Evolutionary conservation across 192 early-diverging fungal species (phyloP), one percentile per base, ranked within the genome.

Genomic region (Coemansia sp.): DNA sequence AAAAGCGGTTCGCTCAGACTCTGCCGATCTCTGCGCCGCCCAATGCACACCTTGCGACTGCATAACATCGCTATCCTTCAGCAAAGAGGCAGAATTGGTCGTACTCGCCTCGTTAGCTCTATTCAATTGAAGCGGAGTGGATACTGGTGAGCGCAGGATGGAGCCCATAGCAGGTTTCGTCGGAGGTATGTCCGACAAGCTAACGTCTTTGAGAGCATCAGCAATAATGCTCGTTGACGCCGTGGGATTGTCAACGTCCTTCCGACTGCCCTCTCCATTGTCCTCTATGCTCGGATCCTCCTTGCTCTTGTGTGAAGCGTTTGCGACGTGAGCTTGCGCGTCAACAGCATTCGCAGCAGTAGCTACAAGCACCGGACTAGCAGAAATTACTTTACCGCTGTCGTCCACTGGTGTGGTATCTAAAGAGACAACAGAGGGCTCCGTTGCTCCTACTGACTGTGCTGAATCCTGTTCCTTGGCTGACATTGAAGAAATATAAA

Each of bases 1-100:
- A 64, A 67, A 70, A 2, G 70, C 74, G 2, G 74, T 76, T 59
- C 67, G 32, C 38, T 76, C 78, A 0, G 74, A 69, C 52, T 69
- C 73, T 35, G 38, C 70, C 17, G 75, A 77, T 17, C 58, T 47
- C 11, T 17, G 62, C 9, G 50, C 46, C 4, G 50, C 53, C 16
- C 70, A 64, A 70, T 33, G 55, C 43, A 50, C 50, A 19, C 62
- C 64, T 7, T 52, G 66, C n/a, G 32, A 57, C 52, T 63, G 75
- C 39, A 67, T 4, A 32, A 44, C 23, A 17, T 71, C 63, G 28
- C 52, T 21, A 28, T 72, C 70, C 63, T 69, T 77, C n/a, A 62
- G 28, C 46, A 72, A 46, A 26, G 72, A 14, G 28, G 16, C 6
- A 14, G 28, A 30, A 30, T 14, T 32, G 16, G 55, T 7, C 14